phyloP scores from a whole-genome alignment of 1,284 basidiomycete genomes.

The Singerocomus inundabilis region DNA sequence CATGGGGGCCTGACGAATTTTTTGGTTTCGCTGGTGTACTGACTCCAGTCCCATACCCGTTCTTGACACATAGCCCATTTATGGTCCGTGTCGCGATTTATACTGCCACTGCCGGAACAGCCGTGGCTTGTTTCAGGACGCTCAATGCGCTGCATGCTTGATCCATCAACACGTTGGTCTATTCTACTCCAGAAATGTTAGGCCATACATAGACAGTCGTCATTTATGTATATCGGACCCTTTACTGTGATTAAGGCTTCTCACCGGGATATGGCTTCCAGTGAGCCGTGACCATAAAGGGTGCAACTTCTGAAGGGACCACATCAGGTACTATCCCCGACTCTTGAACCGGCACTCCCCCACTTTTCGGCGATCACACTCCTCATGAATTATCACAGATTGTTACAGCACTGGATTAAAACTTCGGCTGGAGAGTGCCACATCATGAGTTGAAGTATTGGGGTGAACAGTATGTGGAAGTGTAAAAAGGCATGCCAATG shows the following conservation, averaged over 20 bases:
- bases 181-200: not conserved
- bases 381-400: no score
- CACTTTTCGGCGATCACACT: no score
- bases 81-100: constrained; percentile 63
- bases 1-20: constrained; percentile 7
- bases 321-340: no score
- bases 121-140: constrained; percentile 54
- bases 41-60: constrained; percentile 74
- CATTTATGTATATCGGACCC: not conserved
- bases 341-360: no score
- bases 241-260: not conserved
- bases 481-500: no score
- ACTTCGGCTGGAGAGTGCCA: no score
- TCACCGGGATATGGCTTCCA: no score
- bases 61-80: constrained; percentile 62
- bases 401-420: no score
- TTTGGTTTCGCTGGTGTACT: not conserved
- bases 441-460: no score
- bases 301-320: no score
- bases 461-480: no score
- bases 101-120: constrained; percentile 47
- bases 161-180: not conserved
- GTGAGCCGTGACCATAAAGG: no score
- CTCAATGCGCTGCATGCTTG: constrained; percentile 46
- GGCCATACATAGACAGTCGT: not conserved